Evolutionary conservation across 768 basidiomycete genomes (phyloP), one percentile per base, ranked within the genome.

Genomic region (Russula sp.): DNA sequence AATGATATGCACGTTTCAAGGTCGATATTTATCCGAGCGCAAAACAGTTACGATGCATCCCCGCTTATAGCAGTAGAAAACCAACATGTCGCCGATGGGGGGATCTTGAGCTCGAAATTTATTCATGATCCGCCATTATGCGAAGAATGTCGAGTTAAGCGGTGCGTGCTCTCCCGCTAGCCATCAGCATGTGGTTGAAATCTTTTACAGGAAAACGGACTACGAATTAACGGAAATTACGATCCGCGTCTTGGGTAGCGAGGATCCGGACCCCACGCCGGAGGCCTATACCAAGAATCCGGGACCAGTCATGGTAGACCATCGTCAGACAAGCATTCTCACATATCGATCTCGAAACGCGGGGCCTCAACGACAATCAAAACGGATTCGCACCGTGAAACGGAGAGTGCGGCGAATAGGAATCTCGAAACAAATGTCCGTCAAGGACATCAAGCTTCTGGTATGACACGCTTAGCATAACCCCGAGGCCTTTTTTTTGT

Each of bases 401-500:
- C 70, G 75, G 32, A 80, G 77, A 8, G 80, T 81, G 67, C 78
- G 77, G 60, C 80, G 73, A 65, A 69, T 90, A 52, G 78, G 74
- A 11, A 78, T 93, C 48, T 75, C 76, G 47, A 91, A 88, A 71
- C 70, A 73, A 35, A 90, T 82, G 64, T 84, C 86, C 0, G 79
- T 93, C 54, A 90, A 86, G 70, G 89, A 92, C 16, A 82, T 93
- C 67, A 92, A 91, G 72, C 69, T 88, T 58, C 78, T 82, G 77
- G 87, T 90, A 60, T 61, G 82, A 34, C 36, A 14, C 34, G 39
- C 5, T 58, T 48, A 13, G 48, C 48, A 36, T 46, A 53, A 14
- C 56, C 35, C 56, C 35, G 56, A n/a, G 20, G 39, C 22, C 10
- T 2, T 34, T 11, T 2, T 34, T 46, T 41, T 25, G 56, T 52